Base-by-base conservation (phyloP, 208 protist species). In the Acanthamoeba royreba region DNA sequence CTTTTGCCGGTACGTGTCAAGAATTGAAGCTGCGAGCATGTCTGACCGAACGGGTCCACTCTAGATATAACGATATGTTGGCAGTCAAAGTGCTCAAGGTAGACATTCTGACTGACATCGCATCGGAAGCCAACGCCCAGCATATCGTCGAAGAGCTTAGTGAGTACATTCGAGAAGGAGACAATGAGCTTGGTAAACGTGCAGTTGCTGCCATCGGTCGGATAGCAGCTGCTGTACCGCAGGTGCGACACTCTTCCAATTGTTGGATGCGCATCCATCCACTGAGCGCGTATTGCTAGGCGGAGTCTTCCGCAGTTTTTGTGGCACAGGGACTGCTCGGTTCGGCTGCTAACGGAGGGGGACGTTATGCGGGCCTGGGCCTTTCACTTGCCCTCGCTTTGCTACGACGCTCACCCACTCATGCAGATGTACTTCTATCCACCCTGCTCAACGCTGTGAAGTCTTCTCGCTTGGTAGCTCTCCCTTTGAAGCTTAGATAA, bases 161-260 rank as follows among this genome's bases (percentile, higher is more conserved):
- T 43, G 95, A 96, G 63, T 96, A 96, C 61, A 86, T 96, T 28
- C 92, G 94, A 5, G 95, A 96, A 35, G 61, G 85, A 25, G 94
- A 96, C 72, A 22, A n/a, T 0, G 61, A 92, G 28, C 58, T 96
- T 40, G 92, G 83, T 31, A 42, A 87, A 4, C 49, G 49, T 11
- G 46, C 94, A 19, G 66, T 96, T 19, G 8, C 38, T 33, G 87
- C 87, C 17, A 95, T 96, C 13, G 95, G 94, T 35, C 28, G 58
- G 22, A 45, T 95, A 15, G 94, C 94, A 13, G 79, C 94, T 35
- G 15, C 22, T 11, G 38, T 49, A 19, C 42, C 72, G 9, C 72
- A 31, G 42, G 38, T 43, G 5, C 43, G 1, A 11, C 72, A 49
- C 13, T 47, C 72, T 19, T 28, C 38, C 28, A 43, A 9, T 9